These are phyloP conservation scores for Alternaria alternata DNA, from an alignment of 2,329 filamentous ascomycete genomes.

Conservation along the genomic window DNA sequence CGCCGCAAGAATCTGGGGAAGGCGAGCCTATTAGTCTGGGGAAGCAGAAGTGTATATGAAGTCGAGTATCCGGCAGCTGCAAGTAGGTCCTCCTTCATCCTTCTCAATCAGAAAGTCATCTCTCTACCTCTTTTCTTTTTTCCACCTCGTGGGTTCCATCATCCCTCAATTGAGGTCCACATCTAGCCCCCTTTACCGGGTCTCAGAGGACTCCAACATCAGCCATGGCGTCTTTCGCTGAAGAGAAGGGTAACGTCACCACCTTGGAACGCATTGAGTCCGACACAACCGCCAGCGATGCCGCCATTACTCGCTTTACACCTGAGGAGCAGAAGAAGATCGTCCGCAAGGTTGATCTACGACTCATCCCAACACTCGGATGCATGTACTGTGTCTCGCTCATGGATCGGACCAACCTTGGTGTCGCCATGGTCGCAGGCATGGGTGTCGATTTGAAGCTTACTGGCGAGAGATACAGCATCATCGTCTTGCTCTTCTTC, in stretches of 20 bases:
- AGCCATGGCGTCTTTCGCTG: conserved; percentile 26
- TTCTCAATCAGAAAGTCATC: background rate
- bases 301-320: conserved; percentile 29
- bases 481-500: conserved; percentile 35
- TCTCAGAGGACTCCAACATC: background rate
- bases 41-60: conserved; percentile 17
- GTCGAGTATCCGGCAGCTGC: background rate
- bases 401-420: conserved; percentile 52
- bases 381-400: conserved; percentile 51
- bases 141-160: background rate
- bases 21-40: conserved; percentile 9
- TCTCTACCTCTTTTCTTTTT: background rate
- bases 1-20: conserved; percentile 20
- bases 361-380: conserved; percentile 52
- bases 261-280: conserved; percentile 31
- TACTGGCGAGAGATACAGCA: conserved; percentile 34
- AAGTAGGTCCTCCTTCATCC: background rate
- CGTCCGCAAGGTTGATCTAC: conserved; percentile 44
- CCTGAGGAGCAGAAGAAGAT: conserved; percentile 36
- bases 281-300: conserved; percentile 21
- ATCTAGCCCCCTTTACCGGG: background rate
- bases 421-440: conserved; percentile 46
- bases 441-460: conserved; percentile 43
- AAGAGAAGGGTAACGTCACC: conserved; percentile 28
- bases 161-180: background rate